phyloP scores from a whole-genome alignment of 495 filamentous ascomycete species.

The Neurospora sp. region DNA sequence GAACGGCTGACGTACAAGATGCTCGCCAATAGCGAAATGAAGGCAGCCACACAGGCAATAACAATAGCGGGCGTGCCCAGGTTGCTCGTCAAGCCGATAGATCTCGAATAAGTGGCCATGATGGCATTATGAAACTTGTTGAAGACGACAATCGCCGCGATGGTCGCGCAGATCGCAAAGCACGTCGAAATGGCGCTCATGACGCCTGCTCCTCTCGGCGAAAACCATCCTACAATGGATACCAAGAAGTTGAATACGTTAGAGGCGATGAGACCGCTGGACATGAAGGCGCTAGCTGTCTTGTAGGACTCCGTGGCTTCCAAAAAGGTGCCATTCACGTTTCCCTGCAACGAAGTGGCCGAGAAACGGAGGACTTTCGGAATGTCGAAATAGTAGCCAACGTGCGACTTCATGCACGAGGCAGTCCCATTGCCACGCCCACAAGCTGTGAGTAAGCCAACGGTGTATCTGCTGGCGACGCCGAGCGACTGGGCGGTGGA shows the following conservation, averaged over 20 bases:
- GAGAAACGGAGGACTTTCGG: conserved; percentile 21
- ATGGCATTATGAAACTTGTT: conserved; percentile 15
- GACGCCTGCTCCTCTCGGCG: conserved; percentile 6
- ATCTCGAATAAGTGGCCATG: conserved; percentile 16
- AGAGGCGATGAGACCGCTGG: conserved; percentile 20
- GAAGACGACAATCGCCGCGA: conserved; percentile 18
- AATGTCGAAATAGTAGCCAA: conserved; percentile 28
- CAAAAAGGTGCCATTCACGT: conserved; percentile 5
- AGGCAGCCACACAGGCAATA: conserved; percentile 18
- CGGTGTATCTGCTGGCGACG: conserved; percentile 19
- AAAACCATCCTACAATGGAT: conserved; percentile 17
- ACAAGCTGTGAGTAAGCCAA: conserved; percentile 27
- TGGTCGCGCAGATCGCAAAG: conserved; percentile 20
- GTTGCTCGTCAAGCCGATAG: conserved; percentile 15
- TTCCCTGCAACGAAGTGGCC: conserved; percentile 13
- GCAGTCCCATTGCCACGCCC: conserved; percentile 11
- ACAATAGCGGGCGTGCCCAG: conserved; percentile 14
- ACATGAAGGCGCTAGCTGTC: conserved; percentile 18
- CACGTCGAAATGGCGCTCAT: conserved; percentile 16
- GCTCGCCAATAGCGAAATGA: conserved; percentile 9
- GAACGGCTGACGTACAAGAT: conserved; percentile 7
- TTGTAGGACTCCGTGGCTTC: conserved; percentile 16
- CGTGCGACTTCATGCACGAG: conserved; percentile 16
- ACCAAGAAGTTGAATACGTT: conserved; percentile 13
- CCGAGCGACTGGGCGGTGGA: conserved; percentile 21